A percentile compares a stretch with the other conserved stretches of the same genome.
Conservation (phyloP, 164 flowering plant species). For the Vitis amurensis region DNA sequence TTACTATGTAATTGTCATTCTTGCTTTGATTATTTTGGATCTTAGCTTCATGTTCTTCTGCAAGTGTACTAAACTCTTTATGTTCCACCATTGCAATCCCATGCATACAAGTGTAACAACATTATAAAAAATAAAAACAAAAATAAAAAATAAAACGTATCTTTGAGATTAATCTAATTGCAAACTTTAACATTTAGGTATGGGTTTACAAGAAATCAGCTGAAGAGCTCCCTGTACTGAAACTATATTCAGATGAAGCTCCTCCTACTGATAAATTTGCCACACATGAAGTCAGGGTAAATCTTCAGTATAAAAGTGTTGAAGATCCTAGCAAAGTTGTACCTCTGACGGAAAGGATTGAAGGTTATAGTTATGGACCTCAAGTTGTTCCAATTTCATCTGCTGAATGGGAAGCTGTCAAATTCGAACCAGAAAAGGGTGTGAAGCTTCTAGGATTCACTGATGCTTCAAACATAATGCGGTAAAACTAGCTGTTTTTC, state of each 20-base stretch:
- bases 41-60: neutral
- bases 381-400: slow-evolving; percentile 92
- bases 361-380: slow-evolving; percentile 93
- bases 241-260: slow-evolving; percentile 90
- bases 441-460: slow-evolving; percentile 93
- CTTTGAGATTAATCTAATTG: no score
- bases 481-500: slow-evolving; percentile 43
- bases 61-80: slow-evolving; percentile 4
- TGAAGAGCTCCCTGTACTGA: slow-evolving; percentile 79
- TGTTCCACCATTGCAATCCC: slow-evolving; percentile 2
- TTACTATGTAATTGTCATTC: no score
- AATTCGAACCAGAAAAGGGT: slow-evolving; percentile 90
- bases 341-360: slow-evolving; percentile 94
- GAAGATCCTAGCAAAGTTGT: slow-evolving; percentile 63
- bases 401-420: slow-evolving; percentile 82
- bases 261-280: slow-evolving; percentile 81
- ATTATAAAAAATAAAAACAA: neutral
- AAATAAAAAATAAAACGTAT: neutral
- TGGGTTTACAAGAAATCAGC: slow-evolving; percentile 97
- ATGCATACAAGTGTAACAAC: neutral
- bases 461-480: slow-evolving; percentile 72
- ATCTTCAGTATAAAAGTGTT: slow-evolving; percentile 72
- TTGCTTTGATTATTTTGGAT: neutral
- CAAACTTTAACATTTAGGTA: slow-evolving; percentile 37
- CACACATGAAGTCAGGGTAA: slow-evolving; percentile 87